phyloP scores from a whole-genome alignment of 2,329 filamentous ascomycete genomes.

The Neonectria neomacrospora region DNA sequence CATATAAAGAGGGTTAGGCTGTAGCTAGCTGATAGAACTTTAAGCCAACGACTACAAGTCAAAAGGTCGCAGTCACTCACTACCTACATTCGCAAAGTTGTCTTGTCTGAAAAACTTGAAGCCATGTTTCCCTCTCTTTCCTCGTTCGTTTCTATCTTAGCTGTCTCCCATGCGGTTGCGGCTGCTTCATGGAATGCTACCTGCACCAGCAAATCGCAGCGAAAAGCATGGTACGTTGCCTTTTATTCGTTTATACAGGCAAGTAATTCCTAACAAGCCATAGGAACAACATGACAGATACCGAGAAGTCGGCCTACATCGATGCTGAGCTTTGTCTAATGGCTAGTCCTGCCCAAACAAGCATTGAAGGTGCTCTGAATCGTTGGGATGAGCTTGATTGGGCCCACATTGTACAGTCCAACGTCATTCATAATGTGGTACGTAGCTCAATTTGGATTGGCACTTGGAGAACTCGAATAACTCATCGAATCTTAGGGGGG shows the following conservation, averaged over 20 bases:
- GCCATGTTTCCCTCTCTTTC: neutral
- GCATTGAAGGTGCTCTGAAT: conserved; percentile 19
- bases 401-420: conserved; percentile 17
- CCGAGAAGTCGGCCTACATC: conserved; percentile 20
- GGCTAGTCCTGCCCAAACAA: conserved; percentile 8
- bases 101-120: neutral
- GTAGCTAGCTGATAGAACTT: neutral
- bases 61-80: neutral
- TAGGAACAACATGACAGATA: conserved; percentile 16
- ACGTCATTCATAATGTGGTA: conserved; percentile 30
- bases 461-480: neutral
- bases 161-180: neutral
- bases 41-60: neutral
- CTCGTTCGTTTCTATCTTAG: neutral
- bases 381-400: conserved; percentile 26
- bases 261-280: neutral
- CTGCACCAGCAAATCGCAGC: conserved; percentile 1
- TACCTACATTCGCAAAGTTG: neutral
- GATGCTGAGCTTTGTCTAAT: conserved; percentile 22
- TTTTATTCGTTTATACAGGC: neutral
- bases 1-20: neutral
- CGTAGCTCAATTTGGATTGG: neutral
- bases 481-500: conserved; percentile 7
- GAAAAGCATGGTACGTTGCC: conserved; percentile 4
- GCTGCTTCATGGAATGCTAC: neutral